Percentiles rank a stretch among this genome's conserved stretches.
phyloP scores from a whole-genome alignment of 164 flowering plant genomes.

The Aristolochia californica region DNA sequence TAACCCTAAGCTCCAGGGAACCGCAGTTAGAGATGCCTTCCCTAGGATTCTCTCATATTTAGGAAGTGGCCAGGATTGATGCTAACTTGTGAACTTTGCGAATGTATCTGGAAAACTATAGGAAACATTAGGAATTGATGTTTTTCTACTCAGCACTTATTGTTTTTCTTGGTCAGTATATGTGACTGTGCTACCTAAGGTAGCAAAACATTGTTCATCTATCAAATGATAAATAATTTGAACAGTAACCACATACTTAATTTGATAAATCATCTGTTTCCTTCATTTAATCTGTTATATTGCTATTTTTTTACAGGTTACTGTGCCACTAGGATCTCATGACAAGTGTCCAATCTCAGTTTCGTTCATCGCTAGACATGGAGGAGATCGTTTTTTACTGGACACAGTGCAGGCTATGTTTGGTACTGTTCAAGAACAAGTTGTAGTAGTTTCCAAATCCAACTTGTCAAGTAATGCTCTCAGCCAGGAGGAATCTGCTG shows the following conservation, averaged over 20 bases:
- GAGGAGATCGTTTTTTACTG: conserved; percentile 82
- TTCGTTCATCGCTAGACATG: conserved; percentile 76
- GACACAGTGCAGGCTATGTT: conserved; percentile 65
- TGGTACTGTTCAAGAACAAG: conserved; percentile 57
- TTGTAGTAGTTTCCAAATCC: conserved; percentile 34
- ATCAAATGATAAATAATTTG: too few relatives aligned
- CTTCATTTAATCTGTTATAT: not conserved
- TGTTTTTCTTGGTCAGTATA: too few relatives aligned
- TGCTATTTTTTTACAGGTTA: conserved; percentile 34
- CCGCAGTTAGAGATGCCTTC: too few relatives aligned
- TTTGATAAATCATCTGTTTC: not conserved
- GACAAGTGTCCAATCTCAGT: conserved; percentile 81
- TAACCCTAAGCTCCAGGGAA: too few relatives aligned
- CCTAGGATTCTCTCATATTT: too few relatives aligned
- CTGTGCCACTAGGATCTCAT: conserved; percentile 70
- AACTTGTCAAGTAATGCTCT: conserved; percentile 31
- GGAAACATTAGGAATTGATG: too few relatives aligned
- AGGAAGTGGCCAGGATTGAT: too few relatives aligned
- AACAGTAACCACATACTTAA: not conserved
- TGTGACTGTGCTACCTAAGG: too few relatives aligned
- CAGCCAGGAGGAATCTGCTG: conserved; percentile 63
- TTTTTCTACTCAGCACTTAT: too few relatives aligned
- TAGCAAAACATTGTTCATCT: too few relatives aligned
- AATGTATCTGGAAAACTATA: too few relatives aligned
- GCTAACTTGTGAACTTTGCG: too few relatives aligned